A percentile compares a stretch with the other conserved stretches of the same genome.
These are phyloP conservation scores for Hypomontagnella monticulosa DNA, from an alignment of 495 filamentous ascomycete genomes.

Conservation along the genomic window DNA sequence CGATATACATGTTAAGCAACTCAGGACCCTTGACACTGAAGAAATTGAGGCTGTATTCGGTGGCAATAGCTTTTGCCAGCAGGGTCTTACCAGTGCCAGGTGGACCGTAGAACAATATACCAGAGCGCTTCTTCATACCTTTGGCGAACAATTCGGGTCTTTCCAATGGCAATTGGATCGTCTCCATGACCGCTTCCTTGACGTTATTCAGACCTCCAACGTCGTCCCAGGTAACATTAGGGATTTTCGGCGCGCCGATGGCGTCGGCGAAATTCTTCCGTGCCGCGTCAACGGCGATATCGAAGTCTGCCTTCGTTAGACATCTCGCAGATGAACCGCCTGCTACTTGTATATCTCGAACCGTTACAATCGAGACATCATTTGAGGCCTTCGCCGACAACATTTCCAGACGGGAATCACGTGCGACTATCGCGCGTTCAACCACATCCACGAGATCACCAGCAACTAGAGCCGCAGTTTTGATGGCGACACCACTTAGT, in stretches of 20 bases:
- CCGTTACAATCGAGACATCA: conserved; percentile 60
- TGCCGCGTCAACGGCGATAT: conserved; percentile 88
- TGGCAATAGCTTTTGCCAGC: conserved; percentile 96
- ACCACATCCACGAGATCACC: conserved; percentile 95
- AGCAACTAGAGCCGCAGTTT: conserved; percentile 94
- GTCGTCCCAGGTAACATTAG: conserved; percentile 95
- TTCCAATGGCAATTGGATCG: conserved; percentile 92
- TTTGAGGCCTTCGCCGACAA: conserved; percentile 61
- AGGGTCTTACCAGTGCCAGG: conserved; percentile 97
- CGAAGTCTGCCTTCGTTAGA: conserved; percentile 88
- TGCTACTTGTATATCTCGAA: conserved; percentile 87
- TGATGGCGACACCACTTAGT: conserved; percentile 82
- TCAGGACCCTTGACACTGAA: conserved; percentile 99
- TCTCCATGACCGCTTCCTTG: conserved; percentile 95
- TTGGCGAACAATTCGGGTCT: conserved; percentile 95
- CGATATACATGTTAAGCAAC: conserved; percentile 99
- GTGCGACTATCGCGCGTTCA: conserved; percentile 82
- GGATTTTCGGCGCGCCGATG: conserved; percentile 97
- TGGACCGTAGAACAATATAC: conserved; percentile 97
- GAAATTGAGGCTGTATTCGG: conserved; percentile 98
- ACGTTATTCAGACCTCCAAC: conserved; percentile 93
- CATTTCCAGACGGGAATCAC: conserved; percentile 74
- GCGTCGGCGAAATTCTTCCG: conserved; percentile 97
- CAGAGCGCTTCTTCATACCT: conserved; percentile 98
- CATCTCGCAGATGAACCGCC: conserved; percentile 82